Conservation (phyloP, 768 basidiomycete genomes). For the Lactarius trivialis region DNA sequence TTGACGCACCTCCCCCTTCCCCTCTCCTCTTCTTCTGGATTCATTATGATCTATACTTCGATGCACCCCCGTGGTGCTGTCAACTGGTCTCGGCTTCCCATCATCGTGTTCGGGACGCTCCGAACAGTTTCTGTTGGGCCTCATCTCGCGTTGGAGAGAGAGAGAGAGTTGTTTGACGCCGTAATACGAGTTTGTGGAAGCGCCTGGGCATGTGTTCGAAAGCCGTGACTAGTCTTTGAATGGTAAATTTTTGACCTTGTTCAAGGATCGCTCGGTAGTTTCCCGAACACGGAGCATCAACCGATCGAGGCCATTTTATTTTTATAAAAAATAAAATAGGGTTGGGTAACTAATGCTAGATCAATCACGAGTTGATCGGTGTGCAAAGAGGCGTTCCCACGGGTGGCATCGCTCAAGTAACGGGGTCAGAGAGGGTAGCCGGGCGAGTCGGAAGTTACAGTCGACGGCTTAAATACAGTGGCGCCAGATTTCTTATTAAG, state of each 20-base stretch:
- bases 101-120: slow-evolving; percentile 11
- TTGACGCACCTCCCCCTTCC: not conserved
- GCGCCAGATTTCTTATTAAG: not conserved
- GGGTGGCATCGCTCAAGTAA: not conserved
- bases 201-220: no score
- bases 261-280: not conserved
- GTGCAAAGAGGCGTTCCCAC: not conserved
- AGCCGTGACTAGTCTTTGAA: no score
- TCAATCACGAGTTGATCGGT: no score
- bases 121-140: not conserved
- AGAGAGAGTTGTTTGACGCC: no score
- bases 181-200: not conserved
- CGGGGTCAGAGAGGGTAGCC: not conserved
- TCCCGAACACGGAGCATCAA: not conserved
- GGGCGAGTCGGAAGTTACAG: not conserved
- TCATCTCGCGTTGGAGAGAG: not conserved
- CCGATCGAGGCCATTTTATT: not conserved
- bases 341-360: no score
- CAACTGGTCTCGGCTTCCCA: slow-evolving; percentile 8
- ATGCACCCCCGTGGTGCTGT: slow-evolving; percentile 10
- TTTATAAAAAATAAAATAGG: no score
- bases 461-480: not conserved
- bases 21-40: not conserved
- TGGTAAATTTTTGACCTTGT: not conserved
- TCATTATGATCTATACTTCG: slow-evolving; percentile 4